A percentile compares a stretch with the other conserved stretches of the same genome.
These are phyloP conservation scores for Fusarium secorum DNA, from an alignment of 2,329 filamentous ascomycete genomes.

Conservation along the genomic window DNA sequence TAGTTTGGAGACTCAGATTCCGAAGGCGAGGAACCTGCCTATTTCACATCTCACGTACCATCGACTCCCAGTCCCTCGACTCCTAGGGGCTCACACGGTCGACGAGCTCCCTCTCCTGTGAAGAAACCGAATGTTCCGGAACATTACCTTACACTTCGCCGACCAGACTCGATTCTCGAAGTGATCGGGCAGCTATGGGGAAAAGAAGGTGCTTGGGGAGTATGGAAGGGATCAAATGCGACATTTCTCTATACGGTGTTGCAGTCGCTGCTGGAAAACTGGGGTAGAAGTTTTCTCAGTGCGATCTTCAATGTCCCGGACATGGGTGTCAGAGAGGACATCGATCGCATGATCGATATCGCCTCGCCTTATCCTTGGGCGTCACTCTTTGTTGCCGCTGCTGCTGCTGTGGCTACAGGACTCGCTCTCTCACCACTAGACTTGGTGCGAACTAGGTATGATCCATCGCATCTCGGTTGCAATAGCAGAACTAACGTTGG, in stretches of 20 bases:
- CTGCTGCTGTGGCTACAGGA: constrained; percentile 74
- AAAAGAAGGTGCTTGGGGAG: constrained; percentile 87
- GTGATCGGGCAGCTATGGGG: constrained; percentile 88
- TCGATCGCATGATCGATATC: constrained; percentile 76
- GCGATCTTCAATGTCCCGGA: constrained; percentile 92
- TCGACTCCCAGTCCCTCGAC: constrained; percentile 61
- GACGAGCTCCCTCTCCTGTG: constrained; percentile 45
- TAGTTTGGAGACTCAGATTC: constrained; percentile 66
- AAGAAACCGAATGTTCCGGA: constrained; percentile 48
- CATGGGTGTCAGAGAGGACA: constrained; percentile 75
- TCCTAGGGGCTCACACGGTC: constrained; percentile 46
- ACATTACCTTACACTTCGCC: constrained; percentile 75
- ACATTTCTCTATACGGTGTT: constrained; percentile 92
- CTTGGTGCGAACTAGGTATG: constrained; percentile 77
- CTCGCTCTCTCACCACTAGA: constrained; percentile 87
- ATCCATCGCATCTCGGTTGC: background rate
- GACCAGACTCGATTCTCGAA: constrained; percentile 82
- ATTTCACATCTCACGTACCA: constrained; percentile 75
- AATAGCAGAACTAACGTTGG: constrained; percentile 41
- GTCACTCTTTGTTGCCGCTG: constrained; percentile 76
- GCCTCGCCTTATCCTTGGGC: constrained; percentile 84
- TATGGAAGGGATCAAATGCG: constrained; percentile 93
- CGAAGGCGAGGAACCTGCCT: constrained; percentile 80
- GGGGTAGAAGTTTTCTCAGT: constrained; percentile 88
- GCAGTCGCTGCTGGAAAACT: constrained; percentile 87